phyloP scores from a whole-genome alignment of 208 protist genomes.

The Leishmania amazonensis region DNA sequence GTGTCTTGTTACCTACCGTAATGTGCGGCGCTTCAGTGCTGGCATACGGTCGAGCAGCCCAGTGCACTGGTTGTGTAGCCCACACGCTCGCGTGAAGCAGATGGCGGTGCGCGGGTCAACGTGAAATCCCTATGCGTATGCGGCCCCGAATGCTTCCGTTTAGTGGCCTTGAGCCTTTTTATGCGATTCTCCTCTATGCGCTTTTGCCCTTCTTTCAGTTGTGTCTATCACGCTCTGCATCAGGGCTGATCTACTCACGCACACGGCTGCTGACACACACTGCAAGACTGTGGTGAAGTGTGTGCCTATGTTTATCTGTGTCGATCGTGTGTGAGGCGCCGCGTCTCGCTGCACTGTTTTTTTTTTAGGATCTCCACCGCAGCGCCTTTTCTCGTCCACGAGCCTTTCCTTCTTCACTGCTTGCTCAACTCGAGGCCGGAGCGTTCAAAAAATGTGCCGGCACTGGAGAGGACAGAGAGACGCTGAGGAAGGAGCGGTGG shows the following conservation, averaged over 20 bases:
- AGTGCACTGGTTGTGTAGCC: not conserved
- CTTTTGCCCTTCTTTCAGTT: not conserved
- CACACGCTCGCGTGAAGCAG: not conserved
- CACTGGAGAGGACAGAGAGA: not conserved
- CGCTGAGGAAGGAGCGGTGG: not conserved
- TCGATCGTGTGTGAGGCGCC: not conserved
- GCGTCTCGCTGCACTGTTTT: not conserved
- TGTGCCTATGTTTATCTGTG: not conserved
- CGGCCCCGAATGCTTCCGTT: not conserved
- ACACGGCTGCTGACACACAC: not conserved
- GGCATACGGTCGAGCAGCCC: not conserved
- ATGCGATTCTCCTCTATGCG: not conserved
- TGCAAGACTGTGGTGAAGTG: not conserved
- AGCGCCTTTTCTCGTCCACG: not conserved
- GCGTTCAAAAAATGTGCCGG: not conserved
- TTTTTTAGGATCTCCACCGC: not conserved
- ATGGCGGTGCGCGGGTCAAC: not conserved
- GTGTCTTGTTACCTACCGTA: not conserved
- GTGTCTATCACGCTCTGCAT: not conserved
- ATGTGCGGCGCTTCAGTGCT: not conserved
- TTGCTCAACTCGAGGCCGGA: not conserved
- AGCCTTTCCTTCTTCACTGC: too few relatives aligned
- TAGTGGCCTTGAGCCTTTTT: not conserved
- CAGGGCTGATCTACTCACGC: not conserved
- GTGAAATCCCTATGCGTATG: not conserved